These are phyloP conservation scores for Cucumis melo DNA, from an alignment of 306 rosid species.

Conservation along the genomic window DNA sequence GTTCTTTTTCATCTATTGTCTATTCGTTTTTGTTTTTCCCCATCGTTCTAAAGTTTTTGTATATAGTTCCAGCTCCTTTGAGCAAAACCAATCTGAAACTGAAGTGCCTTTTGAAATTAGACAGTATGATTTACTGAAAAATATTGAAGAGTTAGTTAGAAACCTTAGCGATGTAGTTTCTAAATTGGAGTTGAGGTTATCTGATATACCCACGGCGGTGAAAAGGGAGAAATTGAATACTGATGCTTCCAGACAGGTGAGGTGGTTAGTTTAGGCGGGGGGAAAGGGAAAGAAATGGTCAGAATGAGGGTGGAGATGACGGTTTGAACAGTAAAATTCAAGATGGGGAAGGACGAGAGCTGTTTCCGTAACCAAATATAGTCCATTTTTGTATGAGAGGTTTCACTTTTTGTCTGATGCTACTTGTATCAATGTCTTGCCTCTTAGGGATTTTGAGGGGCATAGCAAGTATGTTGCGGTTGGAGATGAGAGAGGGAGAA, in stretches of 20 bases:
- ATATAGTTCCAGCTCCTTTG: slow-evolving; percentile 24
- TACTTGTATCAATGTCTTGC: slow-evolving; percentile 71
- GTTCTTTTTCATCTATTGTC: slow-evolving; percentile 41
- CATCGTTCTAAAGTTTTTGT: slow-evolving; percentile 20
- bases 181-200: slow-evolving; percentile 43
- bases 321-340: slow-evolving; percentile 23
- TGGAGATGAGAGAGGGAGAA: slow-evolving; percentile 72
- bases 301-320: slow-evolving; percentile 15
- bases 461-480: slow-evolving; percentile 75
- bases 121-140: slow-evolving; percentile 38
- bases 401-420: slow-evolving; percentile 73
- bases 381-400: slow-evolving; percentile 90
- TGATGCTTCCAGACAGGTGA: slow-evolving; percentile 7
- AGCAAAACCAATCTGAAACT: slow-evolving; percentile 3
- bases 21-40: slow-evolving; percentile 24
- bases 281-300: not conserved
- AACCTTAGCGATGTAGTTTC: slow-evolving; percentile 67
- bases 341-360: slow-evolving; percentile 35
- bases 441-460: slow-evolving; percentile 78
- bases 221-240: slow-evolving; percentile 4
- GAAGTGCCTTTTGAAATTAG: slow-evolving; percentile 1
- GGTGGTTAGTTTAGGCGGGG: not conserved
- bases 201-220: slow-evolving; percentile 13
- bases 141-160: slow-evolving; percentile 60
- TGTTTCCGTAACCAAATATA: slow-evolving; percentile 60